Evolutionary conservation across 2,329 filamentous ascomycete genomes (phyloP).

Genomic region (Colletotrichum tamarilloi): DNA sequence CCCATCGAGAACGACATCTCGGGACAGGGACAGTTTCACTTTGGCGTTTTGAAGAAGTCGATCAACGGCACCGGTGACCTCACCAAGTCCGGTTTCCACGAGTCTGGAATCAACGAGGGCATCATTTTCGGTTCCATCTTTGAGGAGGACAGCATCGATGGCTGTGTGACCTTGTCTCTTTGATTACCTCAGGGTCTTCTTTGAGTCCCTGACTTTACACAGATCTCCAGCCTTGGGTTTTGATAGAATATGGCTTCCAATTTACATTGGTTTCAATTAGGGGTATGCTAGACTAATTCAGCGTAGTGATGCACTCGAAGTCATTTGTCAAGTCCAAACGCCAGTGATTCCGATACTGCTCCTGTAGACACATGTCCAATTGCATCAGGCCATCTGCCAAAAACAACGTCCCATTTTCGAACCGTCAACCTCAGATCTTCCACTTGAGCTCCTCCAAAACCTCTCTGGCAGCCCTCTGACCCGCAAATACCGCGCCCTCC

Average conservation of each 20-base stretch:
- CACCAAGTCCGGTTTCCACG: constrained; percentile 59
- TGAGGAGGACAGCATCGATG: constrained; percentile 56
- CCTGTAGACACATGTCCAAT: not conserved
- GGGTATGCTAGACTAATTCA: not conserved
- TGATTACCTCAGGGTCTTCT: not conserved
- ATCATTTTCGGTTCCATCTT: constrained; percentile 64
- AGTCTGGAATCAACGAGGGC: constrained; percentile 60
- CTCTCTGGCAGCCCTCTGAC: constrained; percentile 26
- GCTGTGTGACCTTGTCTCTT: constrained; percentile 18
- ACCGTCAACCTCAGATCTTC: constrained; percentile 10
- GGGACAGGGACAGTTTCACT: constrained; percentile 70
- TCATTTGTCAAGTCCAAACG: not conserved
- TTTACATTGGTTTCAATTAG: not conserved
- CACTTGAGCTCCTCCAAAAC: constrained; percentile 28
- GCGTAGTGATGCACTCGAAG: not conserved
- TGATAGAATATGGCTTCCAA: not conserved
- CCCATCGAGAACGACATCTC: constrained; percentile 61
- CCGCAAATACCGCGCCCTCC: constrained; percentile 34
- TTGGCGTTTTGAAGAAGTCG: constrained; percentile 72
- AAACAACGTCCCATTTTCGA: not conserved
- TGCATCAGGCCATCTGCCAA: not conserved
- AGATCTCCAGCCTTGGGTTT: not conserved
- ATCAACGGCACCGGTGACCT: constrained; percentile 53
- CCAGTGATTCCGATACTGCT: not conserved
- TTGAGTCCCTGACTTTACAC: not conserved